Base-by-base conservation (phyloP, 2,329 filamentous ascomycete species). In the Clonostachys rhizophaga region DNA sequence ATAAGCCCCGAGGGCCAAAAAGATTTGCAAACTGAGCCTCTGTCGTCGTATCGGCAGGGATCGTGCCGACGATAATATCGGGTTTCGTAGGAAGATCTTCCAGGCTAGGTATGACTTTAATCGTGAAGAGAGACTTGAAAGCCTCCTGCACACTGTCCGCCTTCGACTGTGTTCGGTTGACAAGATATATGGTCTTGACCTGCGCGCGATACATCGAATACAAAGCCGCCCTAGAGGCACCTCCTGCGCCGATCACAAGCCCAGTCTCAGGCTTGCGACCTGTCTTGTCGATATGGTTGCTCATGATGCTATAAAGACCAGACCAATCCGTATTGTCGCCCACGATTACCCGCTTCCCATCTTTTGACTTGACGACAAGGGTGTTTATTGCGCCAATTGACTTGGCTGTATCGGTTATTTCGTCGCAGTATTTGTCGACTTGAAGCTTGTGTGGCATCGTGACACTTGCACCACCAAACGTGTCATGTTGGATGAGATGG, bases 391-490 rank as follows among this genome's bases (percentile, higher is more conserved):
- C 44, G 35, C 44, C 44, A 33, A 46, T 46, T 7, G 17, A 13
- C 35, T 24, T 40, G 10, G 34, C 44, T 3, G 34, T 40, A 36
- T 40, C 20, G 17, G 44, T 40, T 37, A 40, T 18, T n/a, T 40
- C 16, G 20, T 46, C 11, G 44, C 44, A 46, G 35, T 39, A 46
- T 33, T 40, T 46, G n/a, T 46, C 17, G 11, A 35, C 44, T 18
- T 46, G 44, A 13, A 46, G 36, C 44, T 46, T 46, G 35, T 46
- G 44, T 13, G 44, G 44, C 44, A 46, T 46, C 16, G 44, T 46
- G 16, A 46, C 20, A 36, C 44, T 46, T 33, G 44, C 44, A 24
- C 44, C 44, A 6, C 44, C 44, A 33, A 46, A 46, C n/a, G 17
- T 40, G 6, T 40, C 44, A 10, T 13, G 18, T 12, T 24, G n/a